These are phyloP conservation scores for Nectriaceae sp. DNA, from an alignment of 2,329 filamentous ascomycete genomes.

Conservation along the genomic window DNA sequence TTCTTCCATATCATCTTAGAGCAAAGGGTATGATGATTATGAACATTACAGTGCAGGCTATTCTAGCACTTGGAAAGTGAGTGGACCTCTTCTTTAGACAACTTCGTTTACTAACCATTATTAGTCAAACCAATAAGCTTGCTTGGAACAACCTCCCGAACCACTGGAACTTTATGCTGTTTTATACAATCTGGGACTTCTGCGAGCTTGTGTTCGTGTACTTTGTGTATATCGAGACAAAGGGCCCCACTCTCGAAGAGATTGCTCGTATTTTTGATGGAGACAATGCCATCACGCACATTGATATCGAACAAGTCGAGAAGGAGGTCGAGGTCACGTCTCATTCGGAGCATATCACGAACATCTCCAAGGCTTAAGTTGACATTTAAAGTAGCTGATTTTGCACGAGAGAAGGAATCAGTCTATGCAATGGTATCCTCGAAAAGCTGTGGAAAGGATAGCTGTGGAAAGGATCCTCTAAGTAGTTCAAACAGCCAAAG, in stretches of 20 bases:
- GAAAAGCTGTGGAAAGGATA: no score
- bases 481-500: no score
- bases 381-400: no score
- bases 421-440: no score
- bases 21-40: slow-evolving; percentile 61
- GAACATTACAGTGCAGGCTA: slow-evolving; percentile 61
- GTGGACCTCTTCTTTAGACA: slow-evolving; percentile 26
- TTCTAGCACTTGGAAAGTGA: slow-evolving; percentile 59
- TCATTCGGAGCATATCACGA: not conserved
- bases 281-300: slow-evolving; percentile 50
- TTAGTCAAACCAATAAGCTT: slow-evolving; percentile 59
- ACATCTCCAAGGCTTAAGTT: not conserved
- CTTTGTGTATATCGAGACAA: slow-evolving; percentile 70
- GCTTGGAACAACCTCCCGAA: slow-evolving; percentile 58
- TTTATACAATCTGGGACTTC: slow-evolving; percentile 63
- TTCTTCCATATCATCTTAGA: slow-evolving; percentile 56
- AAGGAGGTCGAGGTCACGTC: slow-evolving; percentile 40
- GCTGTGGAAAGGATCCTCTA: no score
- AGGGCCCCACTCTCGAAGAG: slow-evolving; percentile 64
- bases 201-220: slow-evolving; percentile 61
- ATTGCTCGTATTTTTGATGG: slow-evolving; percentile 67
- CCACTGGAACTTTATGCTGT: slow-evolving; percentile 64
- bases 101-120: not conserved
- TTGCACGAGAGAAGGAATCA: no score
- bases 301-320: slow-evolving; percentile 53